Evolutionary conservation across 2,329 filamentous ascomycete genomes (phyloP).

Genomic region (Fusarium torreyae): DNA sequence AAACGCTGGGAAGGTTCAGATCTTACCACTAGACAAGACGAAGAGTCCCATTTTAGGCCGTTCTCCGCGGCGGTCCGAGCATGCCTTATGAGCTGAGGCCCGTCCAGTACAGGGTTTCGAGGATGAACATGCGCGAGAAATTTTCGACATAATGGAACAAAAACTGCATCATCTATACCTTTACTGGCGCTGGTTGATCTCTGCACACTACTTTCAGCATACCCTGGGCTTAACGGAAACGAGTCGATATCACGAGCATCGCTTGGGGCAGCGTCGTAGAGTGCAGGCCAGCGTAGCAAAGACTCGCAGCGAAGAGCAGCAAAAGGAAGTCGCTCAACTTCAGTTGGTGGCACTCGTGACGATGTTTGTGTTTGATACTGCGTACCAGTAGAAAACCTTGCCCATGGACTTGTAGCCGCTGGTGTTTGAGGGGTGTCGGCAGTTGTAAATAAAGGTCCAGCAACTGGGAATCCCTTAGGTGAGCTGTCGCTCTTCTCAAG

Average conservation of each 20-base stretch:
- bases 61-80: slow-evolving; percentile 37
- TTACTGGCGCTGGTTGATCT: neutral
- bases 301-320: slow-evolving; percentile 7
- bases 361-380: neutral
- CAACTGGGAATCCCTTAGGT: neutral
- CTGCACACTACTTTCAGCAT: neutral
- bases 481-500: neutral
- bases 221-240: slow-evolving; percentile 8
- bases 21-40: slow-evolving; percentile 44
- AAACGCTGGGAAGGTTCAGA: neutral
- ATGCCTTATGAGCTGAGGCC: slow-evolving; percentile 25
- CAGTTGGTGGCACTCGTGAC: neutral
- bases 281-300: slow-evolving; percentile 8
- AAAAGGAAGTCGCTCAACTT: slow-evolving; percentile 5
- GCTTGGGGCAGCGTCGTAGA: slow-evolving; percentile 3
- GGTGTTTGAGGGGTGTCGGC: neutral
- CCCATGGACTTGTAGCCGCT: neutral
- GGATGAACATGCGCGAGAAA: slow-evolving; percentile 43
- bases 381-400: neutral
- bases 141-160: slow-evolving; percentile 4
- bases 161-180: neutral
- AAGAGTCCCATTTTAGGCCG: slow-evolving; percentile 39
- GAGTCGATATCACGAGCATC: slow-evolving; percentile 8
- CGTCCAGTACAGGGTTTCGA: slow-evolving; percentile 47
- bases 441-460: neutral